Evolutionary conservation across 192 early-diverging fungal species (phyloP).

Genomic region (Oehlia diaphana): DNA sequence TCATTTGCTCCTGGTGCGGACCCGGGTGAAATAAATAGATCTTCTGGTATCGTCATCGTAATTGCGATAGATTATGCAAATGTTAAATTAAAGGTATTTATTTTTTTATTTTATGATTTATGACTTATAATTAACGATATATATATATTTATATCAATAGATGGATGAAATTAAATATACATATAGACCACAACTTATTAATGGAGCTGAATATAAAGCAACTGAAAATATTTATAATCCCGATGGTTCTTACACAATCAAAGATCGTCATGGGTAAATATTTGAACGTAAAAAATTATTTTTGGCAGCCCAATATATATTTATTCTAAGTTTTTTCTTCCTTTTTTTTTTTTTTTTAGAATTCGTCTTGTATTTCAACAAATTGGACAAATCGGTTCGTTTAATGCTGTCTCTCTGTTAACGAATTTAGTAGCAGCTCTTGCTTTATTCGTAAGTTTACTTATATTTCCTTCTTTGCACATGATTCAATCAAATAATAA

Average conservation of each 20-base stretch:
- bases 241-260: slow-evolving; percentile 30
- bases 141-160: neutral
- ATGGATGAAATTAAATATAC: slow-evolving; percentile 37
- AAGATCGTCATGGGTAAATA: slow-evolving; percentile 42
- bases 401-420: slow-evolving; percentile 39
- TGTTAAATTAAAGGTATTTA: slow-evolving; percentile 19
- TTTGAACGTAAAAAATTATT: neutral
- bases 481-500: neutral
- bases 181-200: slow-evolving; percentile 42
- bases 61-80: slow-evolving; percentile 43
- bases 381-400: slow-evolving; percentile 39
- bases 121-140: too few species aligned
- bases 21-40: slow-evolving; percentile 34
- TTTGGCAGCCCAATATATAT: neutral
- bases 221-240: slow-evolving; percentile 40
- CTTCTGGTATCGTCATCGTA: slow-evolving; percentile 41
- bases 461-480: neutral
- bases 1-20: slow-evolving; percentile 16
- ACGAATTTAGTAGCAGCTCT: slow-evolving; percentile 41
- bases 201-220: slow-evolving; percentile 43
- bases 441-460: slow-evolving; percentile 34
- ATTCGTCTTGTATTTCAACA: slow-evolving; percentile 45
- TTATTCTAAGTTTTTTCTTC: neutral
- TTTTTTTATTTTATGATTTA: neutral
- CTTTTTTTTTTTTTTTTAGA: slow-evolving; percentile 21